Base-by-base conservation (phyloP, 2,329 filamentous ascomycete genomes). In the Diaporthe vaccinii region DNA sequence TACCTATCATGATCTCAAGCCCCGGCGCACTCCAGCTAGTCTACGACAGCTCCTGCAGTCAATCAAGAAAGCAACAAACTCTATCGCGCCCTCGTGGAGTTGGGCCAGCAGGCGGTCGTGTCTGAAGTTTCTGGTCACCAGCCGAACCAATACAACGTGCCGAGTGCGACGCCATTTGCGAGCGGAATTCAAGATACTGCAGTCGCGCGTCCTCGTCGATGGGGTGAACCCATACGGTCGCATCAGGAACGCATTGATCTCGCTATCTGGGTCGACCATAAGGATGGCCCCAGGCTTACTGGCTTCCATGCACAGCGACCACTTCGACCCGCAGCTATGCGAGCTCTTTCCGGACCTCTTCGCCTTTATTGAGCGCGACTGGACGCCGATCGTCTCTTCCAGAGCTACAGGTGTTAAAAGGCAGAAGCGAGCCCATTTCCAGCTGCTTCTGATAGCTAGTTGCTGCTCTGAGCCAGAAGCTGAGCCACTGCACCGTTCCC, bases 1-100 rank as follows among this genome's bases (percentile, higher is more conserved):
- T 2, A 12, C 3, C 7, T 4, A 0, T n/a, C 2, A 8, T 20
- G 36, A 10, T 3, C 4, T 3, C 3, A 4, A 1, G 10, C 39
- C 12, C 14, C 31, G 12, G 14, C 46, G 34, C 0, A 3, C 3
- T 7, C n/a, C 49, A 6, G 46, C 20, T 2, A 70, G 12, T 9
- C 34, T 70, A n/a, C 31, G 14, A 8, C 67, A 70, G 22, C 12
- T 15, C 9, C 6, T 70, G 8, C 22, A 44, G 5, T 10, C 3
- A 4, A 9, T 57, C 2, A 41, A 10, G 1, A 41, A 57, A 15
- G 6, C 49, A 4, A 10, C 7, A 14, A 7, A 3, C 5, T 57
- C 4, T 2, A 22, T 70, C 8, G 67, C 31, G 14, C 67, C 49
- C 20, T 70, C 67, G 22, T 70, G 49, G 67, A 70, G 67, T n/a